Evolutionary conservation across 371 early-diverging fungal species (phyloP).

Genomic region (Rhizopus arrhizus): DNA sequence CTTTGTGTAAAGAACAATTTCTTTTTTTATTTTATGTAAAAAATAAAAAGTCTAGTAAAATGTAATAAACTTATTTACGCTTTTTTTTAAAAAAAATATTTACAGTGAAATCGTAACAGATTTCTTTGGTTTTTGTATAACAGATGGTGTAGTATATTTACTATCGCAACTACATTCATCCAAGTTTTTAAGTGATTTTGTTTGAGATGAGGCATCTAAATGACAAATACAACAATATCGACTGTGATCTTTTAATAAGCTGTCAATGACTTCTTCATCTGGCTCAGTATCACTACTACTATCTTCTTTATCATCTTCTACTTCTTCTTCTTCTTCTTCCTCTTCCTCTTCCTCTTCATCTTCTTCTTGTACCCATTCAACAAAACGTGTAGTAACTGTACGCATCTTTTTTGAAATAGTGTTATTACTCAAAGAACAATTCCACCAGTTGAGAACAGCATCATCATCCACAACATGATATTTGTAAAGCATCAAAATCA

Average conservation of each 20-base stretch:
- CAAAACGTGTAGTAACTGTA: slow-evolving; percentile 14
- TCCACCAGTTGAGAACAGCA: slow-evolving; percentile 45
- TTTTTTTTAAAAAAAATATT: too few species aligned
- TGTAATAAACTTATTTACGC: not conserved
- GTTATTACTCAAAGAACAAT: slow-evolving; percentile 10
- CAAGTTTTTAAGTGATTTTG: not conserved
- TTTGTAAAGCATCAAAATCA: slow-evolving; percentile 45
- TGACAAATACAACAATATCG: slow-evolving; percentile 23
- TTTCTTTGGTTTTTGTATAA: slow-evolving; percentile 12
- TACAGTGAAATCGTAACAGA: slow-evolving; percentile 34
- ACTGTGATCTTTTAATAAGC: slow-evolving; percentile 8
- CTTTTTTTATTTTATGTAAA: not conserved
- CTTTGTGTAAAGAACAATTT: too few species aligned
- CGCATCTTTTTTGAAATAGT: slow-evolving; percentile 14
- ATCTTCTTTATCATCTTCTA: slow-evolving; percentile 15
- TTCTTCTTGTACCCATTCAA: slow-evolving; percentile 25
- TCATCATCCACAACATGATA: slow-evolving; percentile 49
- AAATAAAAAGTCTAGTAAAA: too few species aligned
- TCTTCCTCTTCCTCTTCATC: slow-evolving; percentile 24
- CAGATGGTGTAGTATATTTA: slow-evolving; percentile 19
- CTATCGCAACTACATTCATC: slow-evolving; percentile 20
- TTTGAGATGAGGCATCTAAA: slow-evolving; percentile 5
- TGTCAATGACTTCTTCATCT: slow-evolving; percentile 17
- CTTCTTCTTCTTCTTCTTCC: slow-evolving; percentile 19
- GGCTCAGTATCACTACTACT: slow-evolving; percentile 4